Conservation (phyloP, 2,329 filamentous ascomycete species). For the Colletotrichum euphorbiae region DNA sequence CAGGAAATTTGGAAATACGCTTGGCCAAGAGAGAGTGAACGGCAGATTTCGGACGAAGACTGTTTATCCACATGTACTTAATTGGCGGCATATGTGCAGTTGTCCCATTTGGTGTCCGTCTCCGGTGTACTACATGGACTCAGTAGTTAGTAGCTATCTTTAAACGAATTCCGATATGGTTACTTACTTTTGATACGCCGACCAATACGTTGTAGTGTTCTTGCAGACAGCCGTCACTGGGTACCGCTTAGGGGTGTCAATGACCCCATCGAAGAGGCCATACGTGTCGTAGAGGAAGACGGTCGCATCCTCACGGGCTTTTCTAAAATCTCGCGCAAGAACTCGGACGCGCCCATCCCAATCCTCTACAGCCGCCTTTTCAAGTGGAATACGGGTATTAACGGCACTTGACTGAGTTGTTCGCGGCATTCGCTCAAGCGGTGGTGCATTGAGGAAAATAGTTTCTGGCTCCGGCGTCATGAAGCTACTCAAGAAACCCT, state of each 20-base stretch:
- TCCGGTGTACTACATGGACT: background rate
- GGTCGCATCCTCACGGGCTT: background rate
- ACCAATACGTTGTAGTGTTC: background rate
- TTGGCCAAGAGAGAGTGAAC: background rate
- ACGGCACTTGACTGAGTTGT: slow-evolving; percentile 11
- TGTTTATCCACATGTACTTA: slow-evolving; percentile 1
- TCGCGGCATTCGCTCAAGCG: slow-evolving; percentile 49
- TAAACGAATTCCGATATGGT: no score
- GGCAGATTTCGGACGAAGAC: background rate
- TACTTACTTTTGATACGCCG: background rate
- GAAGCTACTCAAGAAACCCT: slow-evolving; percentile 51
- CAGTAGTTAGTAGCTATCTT: no score
- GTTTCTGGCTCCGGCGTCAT: slow-evolving; percentile 63
- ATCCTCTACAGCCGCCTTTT: slow-evolving; percentile 15
- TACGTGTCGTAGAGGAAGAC: slow-evolving; percentile 17
- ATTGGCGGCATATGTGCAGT: background rate
- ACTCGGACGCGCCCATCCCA: slow-evolving; percentile 1
- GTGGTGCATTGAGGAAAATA: slow-evolving; percentile 64
- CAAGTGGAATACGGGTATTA: background rate
- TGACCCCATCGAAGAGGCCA: slow-evolving; percentile 7
- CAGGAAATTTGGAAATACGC: background rate
- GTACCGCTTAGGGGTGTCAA: background rate
- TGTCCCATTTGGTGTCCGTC: slow-evolving; percentile 10
- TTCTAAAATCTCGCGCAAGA: background rate
- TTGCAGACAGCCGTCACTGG: slow-evolving; percentile 1